Percentiles rank a stretch among this genome's conserved stretches.
Conservation (phyloP, 495 filamentous ascomycete genomes). For the Xylaria grammica region DNA sequence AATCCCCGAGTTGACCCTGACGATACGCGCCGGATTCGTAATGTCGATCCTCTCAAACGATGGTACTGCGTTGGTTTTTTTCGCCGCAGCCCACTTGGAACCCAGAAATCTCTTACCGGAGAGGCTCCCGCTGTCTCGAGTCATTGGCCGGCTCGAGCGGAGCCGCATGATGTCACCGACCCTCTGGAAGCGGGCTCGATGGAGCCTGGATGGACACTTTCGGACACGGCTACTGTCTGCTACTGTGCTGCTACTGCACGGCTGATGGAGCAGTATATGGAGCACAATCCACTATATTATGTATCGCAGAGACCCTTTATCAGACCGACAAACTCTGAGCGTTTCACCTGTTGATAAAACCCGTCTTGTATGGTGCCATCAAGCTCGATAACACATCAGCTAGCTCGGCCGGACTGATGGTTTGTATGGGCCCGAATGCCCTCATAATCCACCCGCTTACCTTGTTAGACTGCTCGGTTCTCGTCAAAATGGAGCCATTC, state of each 20-base stretch:
- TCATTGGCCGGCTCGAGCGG: slow-evolving; percentile 17
- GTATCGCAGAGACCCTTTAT: slow-evolving; percentile 13
- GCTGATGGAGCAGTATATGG: not conserved
- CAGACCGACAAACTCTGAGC: slow-evolving; percentile 12
- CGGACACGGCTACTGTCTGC: slow-evolving; percentile 14
- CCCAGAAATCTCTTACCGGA: slow-evolving; percentile 18
- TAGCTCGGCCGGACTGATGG: slow-evolving; percentile 5
- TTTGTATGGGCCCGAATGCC: slow-evolving; percentile 10
- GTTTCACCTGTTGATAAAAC: slow-evolving; percentile 21
- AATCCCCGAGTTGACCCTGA: not conserved
- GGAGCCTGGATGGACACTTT: too few relatives aligned
- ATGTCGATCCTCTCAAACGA: slow-evolving; percentile 10
- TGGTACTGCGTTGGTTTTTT: slow-evolving; percentile 4
- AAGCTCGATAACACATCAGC: slow-evolving; percentile 2
- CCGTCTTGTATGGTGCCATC: slow-evolving; percentile 7
- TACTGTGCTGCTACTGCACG: too few relatives aligned
- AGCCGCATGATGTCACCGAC: slow-evolving; percentile 25
- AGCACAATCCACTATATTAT: slow-evolving; percentile 7
- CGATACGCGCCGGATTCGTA: slow-evolving; percentile 6
- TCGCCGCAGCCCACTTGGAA: slow-evolving; percentile 7
- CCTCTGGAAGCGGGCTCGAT: slow-evolving; percentile 10
- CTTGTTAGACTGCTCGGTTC: too few relatives aligned
- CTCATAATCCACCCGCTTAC: slow-evolving; percentile 8
- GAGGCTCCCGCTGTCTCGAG: slow-evolving; percentile 13
- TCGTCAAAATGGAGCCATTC: slow-evolving; percentile 12